These are phyloP conservation scores for Neurospora tetrasperma DNA, from an alignment of 495 filamentous ascomycete genomes.

Conservation along the genomic window DNA sequence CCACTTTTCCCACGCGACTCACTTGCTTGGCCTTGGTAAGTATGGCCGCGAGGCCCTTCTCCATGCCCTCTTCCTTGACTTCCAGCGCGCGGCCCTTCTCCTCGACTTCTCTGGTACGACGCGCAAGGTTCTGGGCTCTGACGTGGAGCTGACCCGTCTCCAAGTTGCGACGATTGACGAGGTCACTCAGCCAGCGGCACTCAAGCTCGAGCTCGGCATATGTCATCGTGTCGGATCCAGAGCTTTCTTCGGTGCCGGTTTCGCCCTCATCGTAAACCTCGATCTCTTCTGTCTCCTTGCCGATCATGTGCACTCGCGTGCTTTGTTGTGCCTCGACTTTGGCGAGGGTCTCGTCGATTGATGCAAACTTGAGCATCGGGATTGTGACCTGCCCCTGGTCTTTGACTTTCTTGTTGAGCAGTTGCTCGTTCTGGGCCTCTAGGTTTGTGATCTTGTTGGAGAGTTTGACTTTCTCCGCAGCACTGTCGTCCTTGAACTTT, in stretches of 20 bases:
- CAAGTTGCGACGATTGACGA: not conserved
- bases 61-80: not conserved
- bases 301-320: not conserved
- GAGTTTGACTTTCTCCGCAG: not conserved
- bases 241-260: not conserved
- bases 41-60: not conserved
- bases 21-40: not conserved
- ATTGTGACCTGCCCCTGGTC: not conserved
- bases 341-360: not conserved
- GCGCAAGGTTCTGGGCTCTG: not conserved
- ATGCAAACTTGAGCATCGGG: not conserved
- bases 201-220: not conserved
- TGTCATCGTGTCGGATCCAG: not conserved
- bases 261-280: not conserved
- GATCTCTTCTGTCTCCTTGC: not conserved
- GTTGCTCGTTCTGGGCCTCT: not conserved
- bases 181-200: not conserved
- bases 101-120: not conserved
- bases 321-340: not conserved
- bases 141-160: not conserved
- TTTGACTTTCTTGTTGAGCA: not conserved
- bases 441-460: not conserved
- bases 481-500: not conserved
- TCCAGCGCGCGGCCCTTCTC: not conserved
- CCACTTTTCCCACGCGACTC: not conserved